Evolutionary conservation across 108 stramenopile genomes (phyloP).

Genomic region (Nitzschia sp.): DNA sequence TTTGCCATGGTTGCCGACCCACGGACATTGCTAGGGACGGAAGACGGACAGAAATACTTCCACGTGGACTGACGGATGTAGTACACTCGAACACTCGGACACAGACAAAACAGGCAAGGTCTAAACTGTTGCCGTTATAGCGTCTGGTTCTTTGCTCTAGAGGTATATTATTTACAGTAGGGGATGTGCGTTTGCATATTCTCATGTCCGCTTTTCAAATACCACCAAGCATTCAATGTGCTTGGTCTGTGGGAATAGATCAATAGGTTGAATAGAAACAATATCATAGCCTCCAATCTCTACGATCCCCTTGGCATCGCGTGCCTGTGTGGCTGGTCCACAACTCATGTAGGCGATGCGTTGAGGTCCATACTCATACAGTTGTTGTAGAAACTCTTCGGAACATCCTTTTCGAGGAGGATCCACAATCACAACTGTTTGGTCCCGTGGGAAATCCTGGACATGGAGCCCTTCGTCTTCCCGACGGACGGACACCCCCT

Average conservation of each 20-base stretch:
- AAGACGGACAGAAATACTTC: no score
- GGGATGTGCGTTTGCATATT: no score
- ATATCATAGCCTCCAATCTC: constrained; percentile 74
- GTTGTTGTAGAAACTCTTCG: constrained; percentile 85
- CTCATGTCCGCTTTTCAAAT: constrained; percentile 70
- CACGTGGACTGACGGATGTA: no score
- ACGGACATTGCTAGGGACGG: no score
- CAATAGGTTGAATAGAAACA: constrained; percentile 87
- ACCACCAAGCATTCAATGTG: constrained; percentile 97
- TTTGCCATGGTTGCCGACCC: no score
- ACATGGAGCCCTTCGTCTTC: constrained; percentile 41
- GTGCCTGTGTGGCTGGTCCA: constrained; percentile 93
- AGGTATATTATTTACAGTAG: no score
- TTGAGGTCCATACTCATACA: constrained; percentile 81
- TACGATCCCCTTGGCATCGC: constrained; percentile 87
- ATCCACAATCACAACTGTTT: constrained; percentile 93
- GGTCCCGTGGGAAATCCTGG: constrained; percentile 68
- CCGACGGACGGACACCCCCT: no score
- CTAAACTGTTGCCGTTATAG: no score
- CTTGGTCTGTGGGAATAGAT: constrained; percentile 94
- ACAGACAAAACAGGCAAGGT: no score
- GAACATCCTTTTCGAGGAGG: constrained; percentile 96
- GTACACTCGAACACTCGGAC: no score
- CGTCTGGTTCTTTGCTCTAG: no score
- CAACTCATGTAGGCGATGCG: constrained; percentile 96